Conservation (phyloP, 192 early-diverging fungal species). For the Pilobolus umbonatus region DNA sequence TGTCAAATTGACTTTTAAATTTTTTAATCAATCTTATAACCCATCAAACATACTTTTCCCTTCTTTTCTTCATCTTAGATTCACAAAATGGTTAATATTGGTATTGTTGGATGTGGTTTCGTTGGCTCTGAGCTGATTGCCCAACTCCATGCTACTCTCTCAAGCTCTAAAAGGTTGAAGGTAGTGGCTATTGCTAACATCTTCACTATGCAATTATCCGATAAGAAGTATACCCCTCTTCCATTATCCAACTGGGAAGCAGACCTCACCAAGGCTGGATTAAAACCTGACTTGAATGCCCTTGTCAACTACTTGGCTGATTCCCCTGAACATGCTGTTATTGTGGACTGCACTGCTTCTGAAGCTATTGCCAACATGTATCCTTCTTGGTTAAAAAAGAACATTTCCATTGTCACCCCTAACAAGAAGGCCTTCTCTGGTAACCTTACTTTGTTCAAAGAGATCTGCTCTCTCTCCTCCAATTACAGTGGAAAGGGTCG, state of each 20-base stretch:
- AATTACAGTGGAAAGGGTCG: conserved; percentile 34
- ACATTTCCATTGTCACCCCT: conserved; percentile 88
- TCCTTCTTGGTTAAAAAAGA: conserved; percentile 72
- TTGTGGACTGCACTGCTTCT: conserved; percentile 92
- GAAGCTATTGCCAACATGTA: conserved; percentile 76
- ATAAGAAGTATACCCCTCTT: conserved; percentile 39
- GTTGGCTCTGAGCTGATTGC: conserved; percentile 89
- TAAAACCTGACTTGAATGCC: conserved; percentile 42
- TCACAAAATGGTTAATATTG: conserved; percentile 74
- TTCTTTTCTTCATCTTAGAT: no score
- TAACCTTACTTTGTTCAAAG: conserved; percentile 61
- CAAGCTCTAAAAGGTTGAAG: conserved; percentile 44
- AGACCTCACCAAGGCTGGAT: conserved; percentile 29
- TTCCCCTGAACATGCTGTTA: conserved; percentile 53
- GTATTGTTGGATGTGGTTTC: conserved; percentile 90
- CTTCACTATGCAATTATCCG: conserved; percentile 55
- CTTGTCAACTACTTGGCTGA: conserved; percentile 55
- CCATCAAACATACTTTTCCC: no score
- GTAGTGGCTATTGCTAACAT: conserved; percentile 82
- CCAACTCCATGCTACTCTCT: conserved; percentile 68
- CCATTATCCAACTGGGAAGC: conserved; percentile 49
- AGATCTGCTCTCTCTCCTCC: conserved; percentile 56
- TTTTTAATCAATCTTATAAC: no score
- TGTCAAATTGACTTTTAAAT: no score
- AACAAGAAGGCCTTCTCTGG: conserved; percentile 98